Base-by-base conservation (phyloP, 306 rosid genomes). In the Vicia faba region DNA sequence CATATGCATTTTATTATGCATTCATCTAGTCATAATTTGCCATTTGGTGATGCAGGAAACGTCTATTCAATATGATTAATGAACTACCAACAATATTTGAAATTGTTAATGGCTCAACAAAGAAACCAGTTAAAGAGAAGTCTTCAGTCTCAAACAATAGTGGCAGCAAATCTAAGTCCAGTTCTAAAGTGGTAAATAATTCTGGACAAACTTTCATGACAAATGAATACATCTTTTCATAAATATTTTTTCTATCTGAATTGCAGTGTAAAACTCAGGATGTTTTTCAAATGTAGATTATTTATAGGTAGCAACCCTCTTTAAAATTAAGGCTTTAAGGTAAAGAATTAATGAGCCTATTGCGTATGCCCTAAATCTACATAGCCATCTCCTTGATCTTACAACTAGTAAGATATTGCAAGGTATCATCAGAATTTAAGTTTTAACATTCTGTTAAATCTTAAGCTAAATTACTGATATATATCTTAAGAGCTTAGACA, bases 81-180 rank as follows among this genome's bases (percentile, higher is more conserved):
- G 92, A 87, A 11, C 77, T 89, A 36, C 98, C 96, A 59, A 82
- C 98, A 51, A 78, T 89, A 75, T 87, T 78, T 81, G 96, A 92
- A 83, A 77, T 89, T 58, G 92, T 89, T 69, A 75, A 89, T 36
- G 95, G 91, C 60, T 1, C 75, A 50, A 78, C 80, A 14, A 92
- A 92, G 82, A 87, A 85, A 79, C 88, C 70, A 75, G 85, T 55
- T n/a, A 89, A 89, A 84, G 95, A 89, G 57, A 92, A 87, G 83
- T 71, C 92, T 53, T 81, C 96, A 8, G 81, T 74, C 54, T 73
- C 88, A 64, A 87, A 82, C 77, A 86, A 80, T 68, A 82, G 84
- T 13, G 83, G 91, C 85, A 87, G 70, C 86, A 92, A 82, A 76
- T 75, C 95, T 50, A 92, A 87, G 87, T 81, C 91, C 46, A 69